Conservation (phyloP, 2,329 filamentous ascomycete species). For the Claviceps sorghi region DNA sequence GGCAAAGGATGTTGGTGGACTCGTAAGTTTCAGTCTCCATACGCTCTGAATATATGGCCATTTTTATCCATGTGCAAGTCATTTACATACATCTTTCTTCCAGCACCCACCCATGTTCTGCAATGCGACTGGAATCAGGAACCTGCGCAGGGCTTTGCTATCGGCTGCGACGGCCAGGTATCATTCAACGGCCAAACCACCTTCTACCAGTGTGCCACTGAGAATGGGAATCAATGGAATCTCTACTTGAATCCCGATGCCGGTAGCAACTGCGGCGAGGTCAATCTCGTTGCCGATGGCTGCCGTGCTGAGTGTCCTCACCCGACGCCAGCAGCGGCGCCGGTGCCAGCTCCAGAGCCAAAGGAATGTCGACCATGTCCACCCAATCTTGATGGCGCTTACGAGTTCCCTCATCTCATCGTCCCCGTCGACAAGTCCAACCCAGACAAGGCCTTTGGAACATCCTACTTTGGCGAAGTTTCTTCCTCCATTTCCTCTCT, state of each 20-base stretch:
- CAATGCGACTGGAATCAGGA: constrained; percentile 43
- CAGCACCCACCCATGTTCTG: constrained; percentile 41
- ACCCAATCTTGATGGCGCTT: constrained; percentile 28
- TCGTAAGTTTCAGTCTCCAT: constrained; percentile 21
- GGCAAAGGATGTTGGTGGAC: constrained; percentile 51
- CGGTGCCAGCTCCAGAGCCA: constrained; percentile 4
- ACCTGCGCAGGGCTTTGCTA: constrained; percentile 39
- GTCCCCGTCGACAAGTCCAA: constrained; percentile 40
- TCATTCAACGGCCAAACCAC: constrained; percentile 33
- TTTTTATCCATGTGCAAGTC: too few species aligned
- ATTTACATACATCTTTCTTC: neutral
- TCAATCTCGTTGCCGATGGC: constrained; percentile 29
- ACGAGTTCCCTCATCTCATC: constrained; percentile 48
- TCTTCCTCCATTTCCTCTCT: constrained; percentile 39
- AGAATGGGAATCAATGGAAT: constrained; percentile 36
- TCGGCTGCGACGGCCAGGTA: constrained; percentile 37
- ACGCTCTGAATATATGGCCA: neutral
- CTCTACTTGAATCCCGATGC: constrained; percentile 31
- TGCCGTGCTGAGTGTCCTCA: constrained; percentile 14
- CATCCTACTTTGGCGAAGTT: constrained; percentile 40
- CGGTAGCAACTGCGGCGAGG: constrained; percentile 30
- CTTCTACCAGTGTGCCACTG: constrained; percentile 48
- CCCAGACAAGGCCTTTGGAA: constrained; percentile 37
- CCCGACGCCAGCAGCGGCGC: constrained; percentile 7
- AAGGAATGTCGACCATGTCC: constrained; percentile 32